phyloP scores from a whole-genome alignment of 2,329 filamentous ascomycete genomes.

The Xylaria sp. region DNA sequence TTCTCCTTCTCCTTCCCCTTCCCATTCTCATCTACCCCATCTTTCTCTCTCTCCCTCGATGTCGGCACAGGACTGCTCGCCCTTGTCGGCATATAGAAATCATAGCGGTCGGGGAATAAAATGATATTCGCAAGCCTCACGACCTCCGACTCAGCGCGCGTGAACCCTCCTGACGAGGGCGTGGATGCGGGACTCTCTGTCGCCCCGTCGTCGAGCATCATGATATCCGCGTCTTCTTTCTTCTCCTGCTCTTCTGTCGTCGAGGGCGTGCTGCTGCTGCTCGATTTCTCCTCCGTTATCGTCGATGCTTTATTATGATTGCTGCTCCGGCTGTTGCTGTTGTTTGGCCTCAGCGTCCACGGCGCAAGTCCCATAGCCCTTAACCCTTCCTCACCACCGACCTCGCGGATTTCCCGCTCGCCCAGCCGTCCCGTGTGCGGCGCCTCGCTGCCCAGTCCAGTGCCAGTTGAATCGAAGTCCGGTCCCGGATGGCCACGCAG shows the following conservation, averaged over 20 bases:
- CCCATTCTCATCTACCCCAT: constrained; percentile 28
- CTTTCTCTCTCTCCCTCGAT: constrained; percentile 34
- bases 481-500: constrained; percentile 64
- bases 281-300: constrained; percentile 42
- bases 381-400: constrained; percentile 62
- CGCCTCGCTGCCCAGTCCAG: constrained; percentile 62
- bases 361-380: constrained; percentile 69
- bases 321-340: not conserved
- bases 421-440: constrained; percentile 60
- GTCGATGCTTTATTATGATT: not conserved
- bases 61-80: constrained; percentile 46
- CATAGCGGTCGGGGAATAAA: constrained; percentile 64
- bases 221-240: constrained; percentile 41
- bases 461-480: constrained; percentile 66
- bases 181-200: constrained; percentile 39
- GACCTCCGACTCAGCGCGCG: constrained; percentile 62
- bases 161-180: constrained; percentile 41
- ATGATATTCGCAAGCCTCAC: constrained; percentile 67
- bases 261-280: constrained; percentile 31
- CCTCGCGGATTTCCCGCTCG: constrained; percentile 62
- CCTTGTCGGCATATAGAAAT: constrained; percentile 59
- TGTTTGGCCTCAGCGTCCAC: constrained; percentile 55
- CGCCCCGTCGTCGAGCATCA: constrained; percentile 34
- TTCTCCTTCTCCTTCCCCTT: constrained; percentile 14
- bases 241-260: constrained; percentile 28